Evolutionary conservation across 495 filamentous ascomycete genomes (phyloP).

Genomic region (Aspergillus baeticus): DNA sequence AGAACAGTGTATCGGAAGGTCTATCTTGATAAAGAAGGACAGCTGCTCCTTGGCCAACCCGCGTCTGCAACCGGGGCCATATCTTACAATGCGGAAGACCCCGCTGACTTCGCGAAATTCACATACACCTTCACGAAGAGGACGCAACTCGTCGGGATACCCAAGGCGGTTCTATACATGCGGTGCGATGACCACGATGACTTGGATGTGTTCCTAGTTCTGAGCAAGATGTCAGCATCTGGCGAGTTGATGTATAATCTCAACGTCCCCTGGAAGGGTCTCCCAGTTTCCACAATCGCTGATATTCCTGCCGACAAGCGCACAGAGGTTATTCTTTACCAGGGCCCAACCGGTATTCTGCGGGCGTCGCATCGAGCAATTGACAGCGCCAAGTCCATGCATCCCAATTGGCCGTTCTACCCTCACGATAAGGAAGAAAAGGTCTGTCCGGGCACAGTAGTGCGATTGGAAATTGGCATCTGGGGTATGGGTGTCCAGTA

Average conservation of each 20-base stretch:
- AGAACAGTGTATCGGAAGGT: conserved; percentile 31
- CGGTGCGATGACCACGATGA: conserved; percentile 37
- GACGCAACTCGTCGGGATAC: conserved; percentile 28
- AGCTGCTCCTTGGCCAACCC: background rate
- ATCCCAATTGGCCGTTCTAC: conserved; percentile 33
- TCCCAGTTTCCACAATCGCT: conserved; percentile 15
- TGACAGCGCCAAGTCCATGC: conserved; percentile 19
- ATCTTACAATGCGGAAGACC: conserved; percentile 27
- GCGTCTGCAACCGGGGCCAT: background rate
- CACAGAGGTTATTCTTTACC: conserved; percentile 24
- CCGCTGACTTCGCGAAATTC: conserved; percentile 23
- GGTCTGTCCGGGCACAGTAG: conserved; percentile 31
- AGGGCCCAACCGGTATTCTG: conserved; percentile 32
- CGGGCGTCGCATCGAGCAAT: conserved; percentile 34
- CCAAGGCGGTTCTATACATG: conserved; percentile 40
- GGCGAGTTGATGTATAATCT: conserved; percentile 32
- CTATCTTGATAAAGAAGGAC: conserved; percentile 20
- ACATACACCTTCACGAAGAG: conserved; percentile 27
- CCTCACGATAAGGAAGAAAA: conserved; percentile 33
- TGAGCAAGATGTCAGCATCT: conserved; percentile 35
- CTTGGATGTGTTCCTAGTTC: conserved; percentile 35
- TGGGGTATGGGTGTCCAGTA: conserved; percentile 35
- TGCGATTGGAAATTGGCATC: conserved; percentile 32
- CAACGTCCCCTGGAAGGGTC: conserved; percentile 30
- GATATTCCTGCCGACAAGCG: conserved; percentile 26